Evolutionary conservation across 805 yeast genomes (phyloP).

Genomic region (Candida ponderosae): DNA sequence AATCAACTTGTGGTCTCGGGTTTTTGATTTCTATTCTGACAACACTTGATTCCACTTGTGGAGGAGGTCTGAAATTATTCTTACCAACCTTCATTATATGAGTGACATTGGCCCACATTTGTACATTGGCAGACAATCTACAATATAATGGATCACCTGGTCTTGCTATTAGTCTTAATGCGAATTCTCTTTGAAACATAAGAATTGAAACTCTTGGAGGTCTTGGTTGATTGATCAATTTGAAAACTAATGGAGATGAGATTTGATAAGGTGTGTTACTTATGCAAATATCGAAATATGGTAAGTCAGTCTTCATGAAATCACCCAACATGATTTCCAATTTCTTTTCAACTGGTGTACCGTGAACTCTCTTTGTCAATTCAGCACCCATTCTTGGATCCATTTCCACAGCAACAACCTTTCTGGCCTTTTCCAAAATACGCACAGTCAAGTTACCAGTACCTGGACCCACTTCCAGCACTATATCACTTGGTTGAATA

Average conservation of each 20-base stretch:
- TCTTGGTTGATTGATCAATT: constrained; percentile 77
- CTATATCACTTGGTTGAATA: constrained; percentile 86
- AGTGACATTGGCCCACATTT: constrained; percentile 99
- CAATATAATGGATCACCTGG: constrained; percentile 96
- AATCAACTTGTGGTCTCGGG: constrained; percentile 93
- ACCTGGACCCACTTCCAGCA: constrained; percentile 98
- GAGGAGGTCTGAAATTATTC: constrained; percentile 96
- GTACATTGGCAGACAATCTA: constrained; percentile 91
- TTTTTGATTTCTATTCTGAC: constrained; percentile 86
- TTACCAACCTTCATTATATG: constrained; percentile 98
- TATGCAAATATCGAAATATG: constrained; percentile 92
- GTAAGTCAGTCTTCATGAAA: constrained; percentile 90
- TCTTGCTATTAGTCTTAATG: constrained; percentile 83
- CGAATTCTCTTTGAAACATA: constrained; percentile 98
- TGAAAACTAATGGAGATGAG: constrained; percentile 93
- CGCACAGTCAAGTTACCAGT: constrained; percentile 95
- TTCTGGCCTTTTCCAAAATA: constrained; percentile 84
- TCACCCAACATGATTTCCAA: constrained; percentile 90
- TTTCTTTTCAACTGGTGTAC: constrained; percentile 89
- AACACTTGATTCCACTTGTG: constrained; percentile 95
- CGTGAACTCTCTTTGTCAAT: constrained; percentile 93
- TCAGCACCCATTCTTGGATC: constrained; percentile 99
- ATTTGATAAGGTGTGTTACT: constrained; percentile 98
- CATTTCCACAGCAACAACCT: constrained; percentile 95
- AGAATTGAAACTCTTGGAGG: constrained; percentile 94